phyloP scores from a whole-genome alignment of 2,329 filamentous ascomycete species.

The Beauveria rudraprayagi region DNA sequence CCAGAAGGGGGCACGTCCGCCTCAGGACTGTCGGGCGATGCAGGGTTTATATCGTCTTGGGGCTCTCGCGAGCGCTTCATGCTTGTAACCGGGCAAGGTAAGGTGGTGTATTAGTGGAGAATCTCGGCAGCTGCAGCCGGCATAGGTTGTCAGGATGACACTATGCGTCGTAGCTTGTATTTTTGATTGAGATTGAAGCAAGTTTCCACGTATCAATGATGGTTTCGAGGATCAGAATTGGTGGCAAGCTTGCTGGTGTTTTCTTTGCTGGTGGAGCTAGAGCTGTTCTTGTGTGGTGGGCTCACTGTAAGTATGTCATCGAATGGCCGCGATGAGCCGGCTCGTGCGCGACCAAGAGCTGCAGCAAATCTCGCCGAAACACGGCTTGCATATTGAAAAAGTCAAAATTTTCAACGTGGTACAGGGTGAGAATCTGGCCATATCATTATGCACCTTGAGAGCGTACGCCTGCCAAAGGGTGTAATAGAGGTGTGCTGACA shows the following conservation, averaged over 20 bases:
- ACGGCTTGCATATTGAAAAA: background rate
- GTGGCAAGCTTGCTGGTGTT: background rate
- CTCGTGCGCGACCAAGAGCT: background rate
- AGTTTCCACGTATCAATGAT: background rate
- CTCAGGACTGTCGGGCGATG: constrained; percentile 15
- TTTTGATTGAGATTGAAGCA: too few species aligned
- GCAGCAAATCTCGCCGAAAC: background rate
- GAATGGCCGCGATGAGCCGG: background rate
- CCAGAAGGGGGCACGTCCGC: constrained; percentile 13
- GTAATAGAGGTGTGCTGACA: too few species aligned
- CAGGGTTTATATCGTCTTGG: constrained; percentile 37
- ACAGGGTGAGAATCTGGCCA: background rate
- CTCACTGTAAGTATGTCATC: background rate
- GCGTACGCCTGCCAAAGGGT: background rate
- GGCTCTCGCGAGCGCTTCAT: constrained; percentile 59
- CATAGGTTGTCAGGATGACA: background rate
- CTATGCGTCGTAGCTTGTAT: background rate
- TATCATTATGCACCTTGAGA: background rate
- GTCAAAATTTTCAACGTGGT: background rate
- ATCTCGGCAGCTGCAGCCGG: background rate
- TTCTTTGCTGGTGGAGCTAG: constrained; percentile 1
- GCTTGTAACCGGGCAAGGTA: constrained; percentile 13
- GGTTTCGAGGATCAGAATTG: background rate
- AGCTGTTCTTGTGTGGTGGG: background rate
- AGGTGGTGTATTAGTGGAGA: constrained; percentile 4